These are phyloP conservation scores for Sporothrix pseudoabietina DNA, from an alignment of 2,329 filamentous ascomycete genomes.

Conservation along the genomic window DNA sequence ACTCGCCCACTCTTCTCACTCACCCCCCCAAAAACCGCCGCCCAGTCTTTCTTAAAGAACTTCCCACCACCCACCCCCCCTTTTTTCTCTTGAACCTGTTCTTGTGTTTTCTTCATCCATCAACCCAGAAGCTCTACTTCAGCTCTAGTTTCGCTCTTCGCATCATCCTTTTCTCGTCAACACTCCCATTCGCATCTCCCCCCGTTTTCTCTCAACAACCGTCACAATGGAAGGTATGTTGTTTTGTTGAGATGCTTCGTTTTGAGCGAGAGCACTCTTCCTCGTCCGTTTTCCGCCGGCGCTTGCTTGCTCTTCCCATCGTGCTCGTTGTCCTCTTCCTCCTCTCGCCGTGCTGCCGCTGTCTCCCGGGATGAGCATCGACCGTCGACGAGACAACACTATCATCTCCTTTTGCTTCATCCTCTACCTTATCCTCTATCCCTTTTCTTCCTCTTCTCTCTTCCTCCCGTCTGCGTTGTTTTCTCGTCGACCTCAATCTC, in stretches of 20 bases:
- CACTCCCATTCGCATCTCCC: constrained; percentile 37
- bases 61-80: constrained; percentile 38
- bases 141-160: constrained; percentile 40
- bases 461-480: constrained; percentile 7
- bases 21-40: constrained; percentile 18
- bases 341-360: background rate
- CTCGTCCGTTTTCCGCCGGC: constrained; percentile 20
- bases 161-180: constrained; percentile 36
- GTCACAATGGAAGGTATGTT: constrained; percentile 58
- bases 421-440: background rate
- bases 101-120: constrained; percentile 38
- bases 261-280: constrained; percentile 32
- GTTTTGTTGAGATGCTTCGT: constrained; percentile 17
- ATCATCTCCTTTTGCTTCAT: background rate
- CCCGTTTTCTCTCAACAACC: constrained; percentile 46
- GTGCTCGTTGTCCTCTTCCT: background rate
- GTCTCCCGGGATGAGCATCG: background rate
- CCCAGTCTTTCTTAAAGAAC: constrained; percentile 28
- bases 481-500: background rate
- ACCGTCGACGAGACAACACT: background rate
- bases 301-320: background rate
- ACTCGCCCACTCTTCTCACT: background rate
- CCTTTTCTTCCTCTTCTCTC: constrained; percentile 4
- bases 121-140: constrained; percentile 38
- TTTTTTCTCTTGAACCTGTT: constrained; percentile 44